Conservation (phyloP, 1,284 basidiomycete species). For the Erythrobasidium hasegawianum region DNA sequence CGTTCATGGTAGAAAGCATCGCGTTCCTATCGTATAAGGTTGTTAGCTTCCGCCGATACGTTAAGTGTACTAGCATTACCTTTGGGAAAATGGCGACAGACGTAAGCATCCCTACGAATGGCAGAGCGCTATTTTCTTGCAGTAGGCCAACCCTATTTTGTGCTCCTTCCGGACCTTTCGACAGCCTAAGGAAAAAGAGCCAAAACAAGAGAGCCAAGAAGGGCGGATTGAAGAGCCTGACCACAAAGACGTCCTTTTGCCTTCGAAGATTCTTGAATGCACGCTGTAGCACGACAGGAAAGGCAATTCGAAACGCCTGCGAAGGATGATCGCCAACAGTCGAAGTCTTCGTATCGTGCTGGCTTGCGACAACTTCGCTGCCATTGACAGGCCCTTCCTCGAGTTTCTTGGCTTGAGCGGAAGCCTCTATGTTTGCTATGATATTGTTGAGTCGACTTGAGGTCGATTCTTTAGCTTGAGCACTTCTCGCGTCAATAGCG, state of each 20-base stretch:
- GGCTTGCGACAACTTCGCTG: too few relatives aligned
- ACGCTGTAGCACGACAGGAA: conserved; percentile 36
- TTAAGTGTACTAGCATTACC: background rate
- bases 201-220: conserved; percentile 48
- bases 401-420: background rate
- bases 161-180: conserved; percentile 47
- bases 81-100: conserved; percentile 51
- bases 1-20: conserved; percentile 53
- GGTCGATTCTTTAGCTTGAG: conserved; percentile 5
- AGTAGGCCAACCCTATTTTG: conserved; percentile 52
- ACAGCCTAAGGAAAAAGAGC: conserved; percentile 51
- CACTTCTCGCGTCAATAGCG: conserved; percentile 27
- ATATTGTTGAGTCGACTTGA: background rate
- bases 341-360: conserved; percentile 1
- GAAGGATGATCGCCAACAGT: background rate
- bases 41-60: background rate
- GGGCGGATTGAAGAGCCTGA: conserved; percentile 38
- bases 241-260: conserved; percentile 40
- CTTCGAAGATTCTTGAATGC: conserved; percentile 41
- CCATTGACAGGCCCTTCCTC: background rate
- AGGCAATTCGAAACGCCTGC: conserved; percentile 32
- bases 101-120: conserved; percentile 47
- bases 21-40: conserved; percentile 46
- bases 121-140: conserved; percentile 40
- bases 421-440: conserved; percentile 11